A percentile compares a stretch with the other conserved stretches of the same genome.
Conservation (phyloP, 257 asterid genomes). For the Lithospermum erythrorhizon region DNA sequence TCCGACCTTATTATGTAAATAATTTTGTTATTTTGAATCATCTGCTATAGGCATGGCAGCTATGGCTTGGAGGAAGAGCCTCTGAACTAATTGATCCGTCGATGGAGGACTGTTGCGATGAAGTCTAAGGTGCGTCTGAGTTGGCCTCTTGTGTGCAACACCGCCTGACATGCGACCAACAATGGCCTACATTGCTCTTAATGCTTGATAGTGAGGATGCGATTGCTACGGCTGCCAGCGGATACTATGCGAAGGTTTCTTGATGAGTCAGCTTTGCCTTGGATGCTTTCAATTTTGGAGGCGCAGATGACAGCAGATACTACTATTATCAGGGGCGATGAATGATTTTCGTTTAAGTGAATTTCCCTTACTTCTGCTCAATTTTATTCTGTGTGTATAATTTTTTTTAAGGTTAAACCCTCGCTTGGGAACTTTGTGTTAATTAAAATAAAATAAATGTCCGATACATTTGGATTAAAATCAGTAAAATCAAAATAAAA, state of each 20-base stretch:
- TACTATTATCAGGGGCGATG: neutral
- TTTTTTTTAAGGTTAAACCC: too few species aligned
- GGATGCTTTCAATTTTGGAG: neutral
- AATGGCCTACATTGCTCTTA: constrained; percentile 14
- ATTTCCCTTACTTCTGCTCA: too few species aligned
- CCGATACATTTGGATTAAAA: too few species aligned
- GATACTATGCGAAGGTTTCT: constrained; percentile 14
- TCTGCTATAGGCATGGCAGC: constrained; percentile 23
- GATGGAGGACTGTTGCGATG: constrained; percentile 1
- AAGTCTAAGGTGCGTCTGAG: constrained; percentile 15
- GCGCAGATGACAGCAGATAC: neutral
- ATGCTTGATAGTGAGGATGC: constrained; percentile 13
- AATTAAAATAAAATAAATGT: too few species aligned
- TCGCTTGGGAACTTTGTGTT: too few species aligned
- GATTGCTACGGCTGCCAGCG: constrained; percentile 14
- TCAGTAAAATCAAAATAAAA: too few species aligned
- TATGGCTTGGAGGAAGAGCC: constrained; percentile 25
- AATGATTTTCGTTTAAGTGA: neutral
- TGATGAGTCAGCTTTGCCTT: neutral
- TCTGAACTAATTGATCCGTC: constrained; percentile 19
- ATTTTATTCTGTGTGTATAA: too few species aligned
- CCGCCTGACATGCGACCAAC: constrained; percentile 16
- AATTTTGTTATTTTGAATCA: neutral
- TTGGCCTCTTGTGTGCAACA: constrained; percentile 24
- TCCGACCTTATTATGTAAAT: too few species aligned